phyloP scores from a whole-genome alignment of 257 asterid genomes.

The Lantana camara region DNA sequence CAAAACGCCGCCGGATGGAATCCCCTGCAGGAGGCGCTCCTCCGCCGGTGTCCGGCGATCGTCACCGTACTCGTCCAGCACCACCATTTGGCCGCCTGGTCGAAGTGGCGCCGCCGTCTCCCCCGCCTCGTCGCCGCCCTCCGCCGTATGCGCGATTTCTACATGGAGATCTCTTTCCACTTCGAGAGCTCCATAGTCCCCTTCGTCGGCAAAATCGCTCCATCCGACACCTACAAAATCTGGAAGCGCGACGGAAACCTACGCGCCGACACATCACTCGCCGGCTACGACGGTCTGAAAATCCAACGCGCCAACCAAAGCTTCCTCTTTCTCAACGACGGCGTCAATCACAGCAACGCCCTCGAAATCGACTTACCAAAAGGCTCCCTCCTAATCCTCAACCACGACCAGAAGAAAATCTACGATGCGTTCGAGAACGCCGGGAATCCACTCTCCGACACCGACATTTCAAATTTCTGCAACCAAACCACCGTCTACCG shows the following conservation, averaged over 20 bases:
- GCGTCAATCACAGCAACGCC: constrained; percentile 28
- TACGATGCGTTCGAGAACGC: constrained; percentile 68
- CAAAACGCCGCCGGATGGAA: constrained; percentile 90
- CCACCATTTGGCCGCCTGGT: constrained; percentile 71
- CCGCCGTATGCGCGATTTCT: constrained; percentile 90
- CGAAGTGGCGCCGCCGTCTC: constrained; percentile 86
- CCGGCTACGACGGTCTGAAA: constrained; percentile 88
- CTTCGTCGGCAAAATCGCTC: constrained; percentile 79
- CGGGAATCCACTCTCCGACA: constrained; percentile 57
- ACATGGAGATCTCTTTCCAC: constrained; percentile 92
- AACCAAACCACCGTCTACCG: constrained; percentile 68
- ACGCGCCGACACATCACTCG: constrained; percentile 83
- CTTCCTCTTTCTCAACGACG: constrained; percentile 80
- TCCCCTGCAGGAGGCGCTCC: constrained; percentile 80
- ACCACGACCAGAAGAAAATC: constrained; percentile 74
- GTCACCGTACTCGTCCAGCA: constrained; percentile 60
- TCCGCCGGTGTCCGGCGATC: constrained; percentile 67
- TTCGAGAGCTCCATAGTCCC: constrained; percentile 94
- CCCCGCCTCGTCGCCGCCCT: constrained; percentile 81
- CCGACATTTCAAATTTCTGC: constrained; percentile 57
- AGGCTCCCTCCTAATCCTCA: constrained; percentile 67
- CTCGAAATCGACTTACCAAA: constrained; percentile 40
- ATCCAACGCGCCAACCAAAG: constrained; percentile 87
- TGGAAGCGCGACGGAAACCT: constrained; percentile 94
- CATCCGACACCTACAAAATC: constrained; percentile 88